phyloP scores from a whole-genome alignment of 2,329 filamentous ascomycete species.

The Calycina herbarum region DNA sequence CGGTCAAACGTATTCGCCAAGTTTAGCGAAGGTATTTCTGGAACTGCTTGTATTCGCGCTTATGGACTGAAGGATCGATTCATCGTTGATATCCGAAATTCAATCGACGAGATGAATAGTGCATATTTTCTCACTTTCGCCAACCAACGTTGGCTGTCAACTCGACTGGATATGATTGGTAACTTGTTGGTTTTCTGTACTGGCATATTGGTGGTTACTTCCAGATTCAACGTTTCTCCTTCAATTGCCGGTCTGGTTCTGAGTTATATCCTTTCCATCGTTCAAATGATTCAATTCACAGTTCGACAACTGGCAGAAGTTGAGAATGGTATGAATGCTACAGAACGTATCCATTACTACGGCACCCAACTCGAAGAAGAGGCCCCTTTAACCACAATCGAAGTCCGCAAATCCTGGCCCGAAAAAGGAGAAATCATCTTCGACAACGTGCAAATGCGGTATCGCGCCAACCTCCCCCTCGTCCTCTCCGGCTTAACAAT shows the following conservation, averaged over 20 bases:
- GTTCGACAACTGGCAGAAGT: conserved; percentile 92
- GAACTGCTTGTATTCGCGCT: conserved; percentile 81
- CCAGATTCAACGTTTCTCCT: conserved; percentile 79
- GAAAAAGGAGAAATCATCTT: conserved; percentile 81
- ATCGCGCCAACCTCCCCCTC: conserved; percentile 69
- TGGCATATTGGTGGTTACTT: conserved; percentile 88
- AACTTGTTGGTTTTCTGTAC: conserved; percentile 83
- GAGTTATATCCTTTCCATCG: conserved; percentile 89
- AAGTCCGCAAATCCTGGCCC: conserved; percentile 78
- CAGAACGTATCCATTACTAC: conserved; percentile 89
- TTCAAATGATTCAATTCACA: conserved; percentile 94
- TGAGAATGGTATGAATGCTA: conserved; percentile 97
- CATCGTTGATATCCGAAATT: conserved; percentile 62
- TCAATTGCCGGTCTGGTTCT: conserved; percentile 86
- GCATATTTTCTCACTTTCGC: conserved; percentile 95
- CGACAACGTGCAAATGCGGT: conserved; percentile 75
- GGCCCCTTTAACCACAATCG: conserved; percentile 74
- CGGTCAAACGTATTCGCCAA: conserved; percentile 86
- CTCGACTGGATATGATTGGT: conserved; percentile 82
- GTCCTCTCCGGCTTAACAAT: conserved; percentile 71
- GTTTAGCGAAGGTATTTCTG: conserved; percentile 85
- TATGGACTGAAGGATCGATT: conserved; percentile 83
- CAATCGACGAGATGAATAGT: conserved; percentile 89
- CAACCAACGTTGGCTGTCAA: conserved; percentile 90
- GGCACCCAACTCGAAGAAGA: conserved; percentile 85